Percentiles rank a stretch among this genome's conserved stretches.
Evolutionary conservation across 306 rosid species (phyloP).

Genomic region (Cucumis hystrix): DNA sequence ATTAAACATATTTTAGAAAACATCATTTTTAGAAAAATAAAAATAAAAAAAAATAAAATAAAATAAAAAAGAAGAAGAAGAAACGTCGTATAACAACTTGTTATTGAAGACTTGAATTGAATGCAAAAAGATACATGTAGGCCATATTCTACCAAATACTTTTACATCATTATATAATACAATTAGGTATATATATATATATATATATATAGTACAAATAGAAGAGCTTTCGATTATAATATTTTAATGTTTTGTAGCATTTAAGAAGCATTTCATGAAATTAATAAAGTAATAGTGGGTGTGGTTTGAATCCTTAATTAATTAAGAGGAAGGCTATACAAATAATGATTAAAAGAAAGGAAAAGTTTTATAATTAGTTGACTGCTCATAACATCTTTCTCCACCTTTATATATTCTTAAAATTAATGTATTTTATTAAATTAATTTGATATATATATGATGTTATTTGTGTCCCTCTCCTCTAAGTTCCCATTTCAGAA

Average conservation of each 20-base stretch:
- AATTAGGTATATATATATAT: no score
- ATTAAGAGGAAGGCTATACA: neutral
- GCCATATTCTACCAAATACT: no score
- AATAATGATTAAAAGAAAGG: neutral
- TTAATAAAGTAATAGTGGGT: neutral
- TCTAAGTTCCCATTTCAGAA: no score
- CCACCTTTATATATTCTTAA: neutral
- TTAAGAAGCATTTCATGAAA: neutral
- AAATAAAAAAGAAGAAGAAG: no score
- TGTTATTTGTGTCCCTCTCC: no score
- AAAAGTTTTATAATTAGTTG: neutral
- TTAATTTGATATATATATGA: neutral
- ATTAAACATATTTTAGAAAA: no score
- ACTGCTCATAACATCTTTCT: neutral
- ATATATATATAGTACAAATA: neutral
- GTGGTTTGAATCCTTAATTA: neutral
- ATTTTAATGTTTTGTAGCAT: neutral
- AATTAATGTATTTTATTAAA: neutral
- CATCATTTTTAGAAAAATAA: no score
- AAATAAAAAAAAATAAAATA: no score
- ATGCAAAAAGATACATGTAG: no score
- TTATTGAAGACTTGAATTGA: no score
- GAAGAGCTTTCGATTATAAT: neutral
- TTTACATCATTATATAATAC: no score
- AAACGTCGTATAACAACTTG: no score